phyloP scores from a whole-genome alignment of 768 basidiomycete species.

The Agrocybe pediades region DNA sequence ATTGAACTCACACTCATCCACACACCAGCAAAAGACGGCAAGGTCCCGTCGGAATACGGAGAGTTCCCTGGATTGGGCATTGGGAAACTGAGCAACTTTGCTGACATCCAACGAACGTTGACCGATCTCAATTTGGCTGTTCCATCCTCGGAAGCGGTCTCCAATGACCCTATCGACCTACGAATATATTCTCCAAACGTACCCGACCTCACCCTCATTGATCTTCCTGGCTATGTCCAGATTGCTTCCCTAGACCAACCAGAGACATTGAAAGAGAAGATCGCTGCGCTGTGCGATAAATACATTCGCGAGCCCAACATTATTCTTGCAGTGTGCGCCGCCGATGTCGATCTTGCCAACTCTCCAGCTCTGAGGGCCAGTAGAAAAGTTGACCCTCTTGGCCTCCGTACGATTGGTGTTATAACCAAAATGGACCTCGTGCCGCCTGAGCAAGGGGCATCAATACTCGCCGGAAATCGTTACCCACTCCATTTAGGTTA shows the following conservation, averaged over 20 bases:
- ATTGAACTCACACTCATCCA: slow-evolving; percentile 98
- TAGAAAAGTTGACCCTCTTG: slow-evolving; percentile 91
- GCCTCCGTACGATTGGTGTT: slow-evolving; percentile 94
- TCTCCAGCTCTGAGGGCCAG: slow-evolving; percentile 94
- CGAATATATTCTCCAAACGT: slow-evolving; percentile 95
- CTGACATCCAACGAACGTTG: slow-evolving; percentile 88
- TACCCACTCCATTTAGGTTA: slow-evolving; percentile 99
- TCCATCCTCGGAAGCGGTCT: slow-evolving; percentile 86
- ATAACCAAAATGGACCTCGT: slow-evolving; percentile 99
- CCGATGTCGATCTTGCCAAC: slow-evolving; percentile 98
- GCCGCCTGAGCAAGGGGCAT: slow-evolving; percentile 77
- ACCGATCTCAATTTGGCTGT: slow-evolving; percentile 96
- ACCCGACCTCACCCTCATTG: slow-evolving; percentile 96
- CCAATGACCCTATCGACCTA: slow-evolving; percentile 94
- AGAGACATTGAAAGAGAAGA: slow-evolving; percentile 91
- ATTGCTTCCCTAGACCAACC: slow-evolving; percentile 95
- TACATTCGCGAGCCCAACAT: slow-evolving; percentile 99
- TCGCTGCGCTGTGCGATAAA: slow-evolving; percentile 84
- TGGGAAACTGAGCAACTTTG: slow-evolving; percentile 88
- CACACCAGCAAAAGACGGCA: slow-evolving; percentile 65
- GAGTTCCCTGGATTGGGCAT: slow-evolving; percentile 91
- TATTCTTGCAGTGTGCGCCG: slow-evolving; percentile 97
- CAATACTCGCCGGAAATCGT: slow-evolving; percentile 82
- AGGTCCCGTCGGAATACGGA: slow-evolving; percentile 76
- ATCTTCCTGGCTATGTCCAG: slow-evolving; percentile 97